These are phyloP conservation scores for Gyromitra esculenta DNA, from an alignment of 2,329 filamentous ascomycete species.

Conservation along the genomic window DNA sequence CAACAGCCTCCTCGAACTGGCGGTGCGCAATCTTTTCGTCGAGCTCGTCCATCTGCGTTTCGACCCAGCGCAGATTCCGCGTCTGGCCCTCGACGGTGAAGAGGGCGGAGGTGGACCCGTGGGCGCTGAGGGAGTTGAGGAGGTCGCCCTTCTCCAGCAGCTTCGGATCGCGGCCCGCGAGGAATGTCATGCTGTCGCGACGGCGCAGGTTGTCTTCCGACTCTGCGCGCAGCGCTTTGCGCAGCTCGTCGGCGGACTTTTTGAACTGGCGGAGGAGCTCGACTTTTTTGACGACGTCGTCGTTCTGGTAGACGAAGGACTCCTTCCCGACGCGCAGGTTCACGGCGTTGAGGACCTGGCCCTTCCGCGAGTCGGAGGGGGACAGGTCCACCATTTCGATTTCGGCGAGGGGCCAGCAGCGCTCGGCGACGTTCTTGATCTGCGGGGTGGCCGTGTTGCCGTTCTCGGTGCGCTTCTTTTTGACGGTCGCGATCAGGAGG, in stretches of 20 bases:
- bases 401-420: slow-evolving; percentile 92
- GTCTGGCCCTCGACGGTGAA: slow-evolving; percentile 97
- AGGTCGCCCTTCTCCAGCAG: slow-evolving; percentile 81
- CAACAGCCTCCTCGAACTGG: slow-evolving; percentile 83
- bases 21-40: slow-evolving; percentile 96
- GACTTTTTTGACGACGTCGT: slow-evolving; percentile 84
- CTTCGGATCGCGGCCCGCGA: slow-evolving; percentile 79
- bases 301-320: slow-evolving; percentile 92
- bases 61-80: slow-evolving; percentile 94
- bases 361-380: slow-evolving; percentile 64
- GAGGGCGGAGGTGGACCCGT: slow-evolving; percentile 65
- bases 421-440: slow-evolving; percentile 87
- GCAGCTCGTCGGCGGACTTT: slow-evolving; percentile 90
- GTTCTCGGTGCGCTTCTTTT: slow-evolving; percentile 87
- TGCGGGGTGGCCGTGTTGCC: slow-evolving; percentile 60
- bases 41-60: slow-evolving; percentile 91
- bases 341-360: slow-evolving; percentile 80
- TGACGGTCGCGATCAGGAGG: slow-evolving; percentile 86
- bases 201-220: slow-evolving; percentile 86
- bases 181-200: slow-evolving; percentile 85
- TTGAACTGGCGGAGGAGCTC: slow-evolving; percentile 86
- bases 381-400: slow-evolving; percentile 92
- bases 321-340: slow-evolving; percentile 90
- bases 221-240: slow-evolving; percentile 84
- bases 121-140: slow-evolving; percentile 77